Base-by-base conservation (phyloP, 495 filamentous ascomycete species). In the Aspergillus indologenus region DNA sequence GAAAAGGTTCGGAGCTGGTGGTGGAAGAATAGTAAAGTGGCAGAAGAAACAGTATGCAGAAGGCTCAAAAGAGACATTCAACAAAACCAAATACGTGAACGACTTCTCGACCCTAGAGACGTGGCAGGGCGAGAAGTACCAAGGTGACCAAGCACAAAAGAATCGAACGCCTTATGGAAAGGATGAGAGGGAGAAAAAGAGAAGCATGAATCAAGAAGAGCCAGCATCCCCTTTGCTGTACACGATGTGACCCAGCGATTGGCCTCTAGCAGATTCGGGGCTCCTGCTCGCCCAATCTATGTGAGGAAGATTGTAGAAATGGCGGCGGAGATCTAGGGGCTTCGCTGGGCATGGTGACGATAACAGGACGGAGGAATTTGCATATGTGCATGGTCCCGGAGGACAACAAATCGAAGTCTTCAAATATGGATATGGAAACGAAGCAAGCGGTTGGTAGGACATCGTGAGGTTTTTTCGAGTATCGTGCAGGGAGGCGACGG, bases 81-180 rank as follows among this genome's bases (percentile, higher is more conserved):
- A 63, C 22, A 56, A 62, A 65, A 44, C 65, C 31, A 43, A 26
- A 54, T 53, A 56, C 63, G 60, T 64, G 26, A 64, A 73, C 61
- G 50, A 67, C 59, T 62, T 69, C 65, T 65, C 58, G 49, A 64
- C 75, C 74, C 74, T 77, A 78, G 74, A 64, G 53, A 73, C 75
- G 66, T 78, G 62, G 62, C 75, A 78, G 74, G 73, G 75, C 40
- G 58, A 67, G 70, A 65, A 65, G 54, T 44, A 66, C 61, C 64
- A 68, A 66, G 60, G 64, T 62, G 67, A 67, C 65, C 67, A 65
- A 68, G 64, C 59, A 69, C 56, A 49, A 40, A 29, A 69, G 65
- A 69, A 67, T 57, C 48, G 54, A 66, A 63, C 64, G 64, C 63
- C 61, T 52, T 51, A 53, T 21, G 42, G 50, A 54, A 56, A 26